Conservation (phyloP, 2,329 filamentous ascomycete genomes). For the Xylaria sp. region DNA sequence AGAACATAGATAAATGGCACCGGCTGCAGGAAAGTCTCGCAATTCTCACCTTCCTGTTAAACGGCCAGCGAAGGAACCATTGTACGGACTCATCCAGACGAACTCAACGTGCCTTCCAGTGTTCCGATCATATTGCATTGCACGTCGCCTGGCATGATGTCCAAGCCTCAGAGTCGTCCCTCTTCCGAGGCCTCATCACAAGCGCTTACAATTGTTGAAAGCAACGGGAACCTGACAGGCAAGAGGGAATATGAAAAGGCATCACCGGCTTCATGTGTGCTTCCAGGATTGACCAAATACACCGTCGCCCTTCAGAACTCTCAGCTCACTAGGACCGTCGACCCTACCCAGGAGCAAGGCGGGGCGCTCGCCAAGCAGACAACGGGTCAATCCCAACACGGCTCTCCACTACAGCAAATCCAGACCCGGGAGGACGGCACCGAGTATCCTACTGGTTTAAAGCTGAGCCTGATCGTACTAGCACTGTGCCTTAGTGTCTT, state of each 20-base stretch:
- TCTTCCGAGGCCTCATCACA: constrained; percentile 7
- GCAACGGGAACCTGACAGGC: constrained; percentile 26
- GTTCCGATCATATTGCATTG: neutral
- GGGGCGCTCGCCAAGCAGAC: constrained; percentile 25
- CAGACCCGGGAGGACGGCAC: constrained; percentile 43
- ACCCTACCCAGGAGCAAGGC: constrained; percentile 13
- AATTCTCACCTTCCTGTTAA: too few species aligned
- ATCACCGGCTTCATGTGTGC: constrained; percentile 13
- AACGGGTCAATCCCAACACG: constrained; percentile 33
- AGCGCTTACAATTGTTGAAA: constrained; percentile 31
- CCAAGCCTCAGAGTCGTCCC: neutral
- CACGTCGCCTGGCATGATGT: neutral
- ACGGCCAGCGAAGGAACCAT: too few species aligned
- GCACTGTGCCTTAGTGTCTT: constrained; percentile 50
- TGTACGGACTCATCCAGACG: too few species aligned
- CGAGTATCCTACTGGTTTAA: constrained; percentile 42
- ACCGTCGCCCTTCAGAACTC: constrained; percentile 2
- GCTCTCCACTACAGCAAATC: constrained; percentile 28
- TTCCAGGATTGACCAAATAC: constrained; percentile 10
- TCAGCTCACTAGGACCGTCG: neutral
- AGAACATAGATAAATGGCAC: too few species aligned
- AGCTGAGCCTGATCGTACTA: constrained; percentile 44
- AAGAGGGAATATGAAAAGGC: constrained; percentile 23
- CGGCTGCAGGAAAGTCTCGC: too few species aligned
- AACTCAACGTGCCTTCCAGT: neutral